These are phyloP conservation scores for Pelargonium australe DNA, from an alignment of 441 rosid genomes.

Conservation along the genomic window DNA sequence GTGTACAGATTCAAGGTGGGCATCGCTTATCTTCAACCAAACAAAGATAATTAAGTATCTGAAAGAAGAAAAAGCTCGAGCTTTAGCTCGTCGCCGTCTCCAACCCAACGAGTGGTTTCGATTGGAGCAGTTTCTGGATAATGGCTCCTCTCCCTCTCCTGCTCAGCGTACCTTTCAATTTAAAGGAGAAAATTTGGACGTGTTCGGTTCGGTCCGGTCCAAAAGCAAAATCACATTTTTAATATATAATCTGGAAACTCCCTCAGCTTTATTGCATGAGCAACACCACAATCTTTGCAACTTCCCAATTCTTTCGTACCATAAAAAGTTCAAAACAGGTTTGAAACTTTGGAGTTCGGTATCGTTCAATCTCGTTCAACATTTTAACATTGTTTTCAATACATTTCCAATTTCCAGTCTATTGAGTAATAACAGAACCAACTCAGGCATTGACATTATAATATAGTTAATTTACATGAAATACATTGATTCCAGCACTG, in stretches of 20 bases:
- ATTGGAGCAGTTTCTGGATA: not conserved
- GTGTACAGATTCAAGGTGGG: conserved; percentile 76
- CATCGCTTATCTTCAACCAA: conserved; percentile 31
- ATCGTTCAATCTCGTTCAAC: too few species aligned
- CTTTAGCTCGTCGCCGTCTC: too few species aligned
- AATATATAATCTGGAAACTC: too few species aligned
- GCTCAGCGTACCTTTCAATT: not conserved
- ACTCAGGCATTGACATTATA: too few species aligned
- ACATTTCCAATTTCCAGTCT: not conserved
- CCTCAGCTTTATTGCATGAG: too few species aligned
- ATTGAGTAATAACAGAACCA: too few species aligned
- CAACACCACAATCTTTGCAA: too few species aligned
- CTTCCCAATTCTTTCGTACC: too few species aligned
- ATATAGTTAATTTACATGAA: conserved; percentile 10
- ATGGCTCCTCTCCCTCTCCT: not conserved
- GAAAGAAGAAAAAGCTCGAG: not conserved
- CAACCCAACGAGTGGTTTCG: not conserved
- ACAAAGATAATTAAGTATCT: not conserved
- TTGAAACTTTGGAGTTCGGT: too few species aligned
- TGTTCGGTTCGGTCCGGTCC: not conserved
- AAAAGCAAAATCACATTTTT: too few species aligned
- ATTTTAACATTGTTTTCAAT: not conserved
- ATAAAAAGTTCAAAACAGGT: too few species aligned
- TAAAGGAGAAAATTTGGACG: not conserved
- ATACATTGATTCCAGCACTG: conserved; percentile 5